Evolutionary conservation across 352 stramenopile species (phyloP), one percentile per base, ranked within the genome.

Genomic region (Phytophthora citrophthora): DNA sequence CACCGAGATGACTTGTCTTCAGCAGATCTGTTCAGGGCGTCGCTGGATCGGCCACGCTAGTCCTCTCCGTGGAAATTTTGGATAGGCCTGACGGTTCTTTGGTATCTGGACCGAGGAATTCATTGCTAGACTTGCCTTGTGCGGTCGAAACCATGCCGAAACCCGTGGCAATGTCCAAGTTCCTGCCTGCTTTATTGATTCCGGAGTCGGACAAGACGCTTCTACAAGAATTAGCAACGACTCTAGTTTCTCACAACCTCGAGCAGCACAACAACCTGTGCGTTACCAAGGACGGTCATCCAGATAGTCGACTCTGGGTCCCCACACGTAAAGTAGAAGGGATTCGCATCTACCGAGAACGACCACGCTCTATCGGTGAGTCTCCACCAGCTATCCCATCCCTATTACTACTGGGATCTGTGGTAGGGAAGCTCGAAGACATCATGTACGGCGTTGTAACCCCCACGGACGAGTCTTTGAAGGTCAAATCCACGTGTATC

Each of bases 261-360:
- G 57, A 76, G 47, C 58, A 76, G 51, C 69, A 61, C 50, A 68
- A 62, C 31, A 74, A 55, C 9, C 20, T 76, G n/a, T 59, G 54
- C 32, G 52, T 76, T 38, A 63, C 49, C 23, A 73, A 70, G 18
- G 70, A 75, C 36, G 66, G 70, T 0, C 60, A 58, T 27, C 70
- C 70, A 10, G 70, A 78, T 48, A 68, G 41, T 46, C 49, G 61
- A 55, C n/a, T 54, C 11, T 78, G 70, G 70, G 26, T 65, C 26
- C 44, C 56, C n/a, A 70, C 61, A 15, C 65, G 61, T 18, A 67
- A 71, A 32, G 46, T 57, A 10, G 46, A 76, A 26, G 49, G 49
- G 15, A 67, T 78, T 45, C 61, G 70, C 9, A 78, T 73, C 47
- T 76, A 76, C 50, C 66, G 53, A 57, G 70, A 78, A 18, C 57